Evolutionary conservation across 2,329 filamentous ascomycete genomes (phyloP).

Genomic region (Fusarium bactridioides): DNA sequence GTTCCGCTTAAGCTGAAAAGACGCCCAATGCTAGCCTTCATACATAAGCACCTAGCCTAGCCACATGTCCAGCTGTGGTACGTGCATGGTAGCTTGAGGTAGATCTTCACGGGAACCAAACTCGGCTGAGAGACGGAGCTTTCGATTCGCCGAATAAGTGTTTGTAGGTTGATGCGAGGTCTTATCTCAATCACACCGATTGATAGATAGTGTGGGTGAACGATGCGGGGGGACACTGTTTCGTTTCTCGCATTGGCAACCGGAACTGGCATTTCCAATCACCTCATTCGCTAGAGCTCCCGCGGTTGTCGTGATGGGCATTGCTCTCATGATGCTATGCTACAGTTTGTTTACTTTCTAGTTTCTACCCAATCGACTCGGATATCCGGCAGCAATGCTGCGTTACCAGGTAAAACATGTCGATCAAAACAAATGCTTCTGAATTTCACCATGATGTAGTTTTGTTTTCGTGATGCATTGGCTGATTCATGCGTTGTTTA

Average conservation of each 20-base stretch:
- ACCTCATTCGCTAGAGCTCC: constrained; percentile 25
- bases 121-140: background rate
- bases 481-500: background rate
- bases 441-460: constrained; percentile 17
- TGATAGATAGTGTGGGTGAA: constrained; percentile 21
- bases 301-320: constrained; percentile 13
- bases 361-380: constrained; percentile 6
- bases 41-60: constrained; percentile 5
- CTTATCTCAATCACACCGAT: constrained; percentile 19
- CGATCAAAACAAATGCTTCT: background rate
- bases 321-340: constrained; percentile 23
- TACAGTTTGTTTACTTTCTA: constrained; percentile 27
- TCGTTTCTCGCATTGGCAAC: constrained; percentile 8
- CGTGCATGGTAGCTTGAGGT: constrained; percentile 4
- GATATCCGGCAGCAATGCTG: background rate
- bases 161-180: constrained; percentile 9
- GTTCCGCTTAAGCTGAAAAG: constrained; percentile 17
- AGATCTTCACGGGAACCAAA: constrained; percentile 5
- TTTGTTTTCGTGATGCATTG: background rate
- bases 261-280: background rate
- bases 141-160: constrained; percentile 2
- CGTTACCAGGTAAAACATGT: constrained; percentile 10
- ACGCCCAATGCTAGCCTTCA: background rate
- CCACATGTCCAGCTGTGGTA: constrained; percentile 5
- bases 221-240: constrained; percentile 31